Base-by-base conservation (phyloP, 2,329 filamentous ascomycete species). In the Apiospora sp. region DNA sequence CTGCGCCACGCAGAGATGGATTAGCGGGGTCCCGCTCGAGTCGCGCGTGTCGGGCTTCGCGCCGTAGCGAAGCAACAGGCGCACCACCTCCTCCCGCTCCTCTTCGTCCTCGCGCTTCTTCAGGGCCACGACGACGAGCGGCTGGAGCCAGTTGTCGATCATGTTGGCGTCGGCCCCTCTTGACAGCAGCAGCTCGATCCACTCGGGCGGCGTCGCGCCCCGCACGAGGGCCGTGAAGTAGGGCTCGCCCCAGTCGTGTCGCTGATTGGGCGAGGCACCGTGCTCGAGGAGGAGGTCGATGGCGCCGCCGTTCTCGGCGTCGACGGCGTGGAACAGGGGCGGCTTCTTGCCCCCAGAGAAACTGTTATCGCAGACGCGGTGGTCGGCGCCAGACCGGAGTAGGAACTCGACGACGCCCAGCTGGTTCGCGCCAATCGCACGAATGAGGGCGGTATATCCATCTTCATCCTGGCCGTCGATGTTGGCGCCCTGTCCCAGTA, bases 311-410 rank as follows among this genome's bases (percentile, higher is more conserved):
- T 77, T 80, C 27, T 82, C 81, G 1, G 75, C 75, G 1, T 78
- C 78, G 0, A 80, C 79, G 1, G 82, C 82, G 19, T 82, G 75
- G 58, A 83, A 83, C 7, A 83, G 70, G 0, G 81, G 79, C 14
- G 82, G 81, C 27, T 76, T 79, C 22, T 49, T 49, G 46, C 10
- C n/a, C 22, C 76, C 76, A 19, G 74, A 77, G 1, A 73, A 73
- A 22, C 76, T 76, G 10, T 73, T 74, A 67, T 77, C 74, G 14
- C 72, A 74, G 41, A 74, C 58, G 8, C 73, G 69, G 22, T 73
- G 73, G 46, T 80, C 79, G 1, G 79, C 82, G 0, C 82, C 83
- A 0, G 79, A 74, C 0, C 77, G 74, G 22, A 85, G 68, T 0
- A 85, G 80, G 19, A 82, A 77, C 1, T 76, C 74, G 19, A 81